These are phyloP conservation scores for Cercospora nicotianae DNA, from an alignment of 2,329 filamentous ascomycete species.

Conservation along the genomic window DNA sequence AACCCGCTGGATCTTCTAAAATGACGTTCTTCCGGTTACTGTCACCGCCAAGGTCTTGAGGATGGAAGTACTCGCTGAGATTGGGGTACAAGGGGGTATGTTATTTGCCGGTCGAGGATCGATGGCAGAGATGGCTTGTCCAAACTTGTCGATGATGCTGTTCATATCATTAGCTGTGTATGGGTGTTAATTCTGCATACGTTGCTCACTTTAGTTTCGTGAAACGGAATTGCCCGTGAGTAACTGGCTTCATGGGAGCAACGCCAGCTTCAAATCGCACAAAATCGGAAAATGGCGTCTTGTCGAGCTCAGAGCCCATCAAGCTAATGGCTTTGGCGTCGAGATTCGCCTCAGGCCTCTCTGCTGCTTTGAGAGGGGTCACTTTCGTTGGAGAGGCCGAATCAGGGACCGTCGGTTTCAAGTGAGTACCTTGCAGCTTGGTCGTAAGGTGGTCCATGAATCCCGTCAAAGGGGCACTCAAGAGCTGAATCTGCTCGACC, in stretches of 20 bases:
- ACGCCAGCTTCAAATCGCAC: background rate
- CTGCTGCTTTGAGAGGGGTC: background rate
- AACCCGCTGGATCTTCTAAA: background rate
- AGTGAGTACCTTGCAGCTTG: conserved; percentile 9
- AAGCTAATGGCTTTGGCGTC: background rate
- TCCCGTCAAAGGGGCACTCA: background rate
- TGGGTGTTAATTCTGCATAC: no score
- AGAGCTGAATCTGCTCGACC: background rate
- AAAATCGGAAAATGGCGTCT: conserved; percentile 10
- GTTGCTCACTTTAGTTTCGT: conserved; percentile 41
- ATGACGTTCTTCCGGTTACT: background rate
- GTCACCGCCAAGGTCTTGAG: background rate
- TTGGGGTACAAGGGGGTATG: conserved; percentile 26
- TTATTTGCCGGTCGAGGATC: conserved; percentile 39
- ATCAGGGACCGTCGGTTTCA: conserved; percentile 7
- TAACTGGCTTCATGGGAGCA: conserved; percentile 48
- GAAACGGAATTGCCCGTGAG: conserved; percentile 52
- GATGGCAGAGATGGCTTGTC: background rate
- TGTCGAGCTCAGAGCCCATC: conserved; percentile 8
- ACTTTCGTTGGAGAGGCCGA: background rate
- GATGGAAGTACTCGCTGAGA: conserved; percentile 24
- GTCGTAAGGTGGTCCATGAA: background rate
- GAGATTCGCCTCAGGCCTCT: background rate
- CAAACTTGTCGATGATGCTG: background rate
- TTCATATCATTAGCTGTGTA: background rate